Percentiles rank a stretch among this genome's conserved stretches.
Conservation (phyloP, 192 early-diverging fungal species). For the Paraglomus occultum region DNA sequence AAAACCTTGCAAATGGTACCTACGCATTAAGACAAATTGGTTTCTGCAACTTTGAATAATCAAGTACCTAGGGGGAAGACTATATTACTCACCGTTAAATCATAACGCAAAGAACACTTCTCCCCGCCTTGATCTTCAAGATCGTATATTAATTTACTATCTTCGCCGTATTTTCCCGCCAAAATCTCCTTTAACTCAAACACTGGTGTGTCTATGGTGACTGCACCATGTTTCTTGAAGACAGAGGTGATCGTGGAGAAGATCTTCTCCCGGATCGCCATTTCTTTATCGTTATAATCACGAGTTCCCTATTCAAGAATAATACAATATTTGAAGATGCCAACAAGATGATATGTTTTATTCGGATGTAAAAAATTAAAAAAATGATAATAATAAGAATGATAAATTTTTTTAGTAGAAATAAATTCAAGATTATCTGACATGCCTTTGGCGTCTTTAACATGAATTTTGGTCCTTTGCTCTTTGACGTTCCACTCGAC, state of each 20-base stretch:
- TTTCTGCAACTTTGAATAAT: neutral
- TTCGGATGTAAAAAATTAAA: constrained; percentile 8
- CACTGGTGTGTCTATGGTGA: constrained; percentile 98
- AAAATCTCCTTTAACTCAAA: constrained; percentile 98
- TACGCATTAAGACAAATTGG: constrained; percentile 27
- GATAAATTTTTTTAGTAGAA: neutral
- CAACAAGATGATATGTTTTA: neutral
- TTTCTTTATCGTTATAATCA: constrained; percentile 94
- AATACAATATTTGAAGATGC: constrained; percentile 1
- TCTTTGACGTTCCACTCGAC: constrained; percentile 32
- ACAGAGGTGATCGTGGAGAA: constrained; percentile 82
- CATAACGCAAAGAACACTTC: constrained; percentile 92
- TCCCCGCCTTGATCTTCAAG: constrained; percentile 97
- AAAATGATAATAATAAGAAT: neutral
- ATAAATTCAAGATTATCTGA: neutral
- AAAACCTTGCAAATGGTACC: constrained; percentile 93
- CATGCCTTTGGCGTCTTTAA: constrained; percentile 83
- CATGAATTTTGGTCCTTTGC: constrained; percentile 55
- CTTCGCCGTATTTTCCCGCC: constrained; percentile 96
- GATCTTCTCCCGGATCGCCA: constrained; percentile 94
- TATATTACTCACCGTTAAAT: constrained; percentile 72
- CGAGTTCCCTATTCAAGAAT: constrained; percentile 72
- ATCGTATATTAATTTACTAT: constrained; percentile 98
- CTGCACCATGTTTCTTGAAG: constrained; percentile 96
- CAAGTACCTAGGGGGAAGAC: neutral